Evolutionary conservation across 495 filamentous ascomycete genomes (phyloP).

Genomic region (Aspergillus avenaceus): DNA sequence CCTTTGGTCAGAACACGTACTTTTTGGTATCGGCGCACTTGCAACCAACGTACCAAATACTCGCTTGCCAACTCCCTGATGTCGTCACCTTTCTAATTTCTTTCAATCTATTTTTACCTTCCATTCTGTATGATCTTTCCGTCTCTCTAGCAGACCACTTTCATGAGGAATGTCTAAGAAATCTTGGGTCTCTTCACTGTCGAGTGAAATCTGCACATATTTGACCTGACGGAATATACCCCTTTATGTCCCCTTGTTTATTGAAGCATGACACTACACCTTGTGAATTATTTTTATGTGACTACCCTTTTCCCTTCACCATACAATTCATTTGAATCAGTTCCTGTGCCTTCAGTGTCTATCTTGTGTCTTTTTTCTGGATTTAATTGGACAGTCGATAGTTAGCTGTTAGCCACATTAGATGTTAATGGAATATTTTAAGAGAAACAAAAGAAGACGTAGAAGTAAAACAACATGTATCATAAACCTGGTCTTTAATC

Average conservation of each 20-base stretch:
- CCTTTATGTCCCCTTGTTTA: not conserved
- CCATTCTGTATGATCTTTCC: not conserved
- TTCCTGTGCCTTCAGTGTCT: not conserved
- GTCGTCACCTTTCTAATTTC: not conserved
- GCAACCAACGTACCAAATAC: slow-evolving; percentile 19
- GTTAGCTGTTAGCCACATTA: not conserved
- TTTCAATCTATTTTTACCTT: not conserved
- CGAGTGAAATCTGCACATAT: not conserved
- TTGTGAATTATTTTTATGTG: not conserved
- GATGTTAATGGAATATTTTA: not conserved
- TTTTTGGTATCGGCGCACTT: slow-evolving; percentile 17
- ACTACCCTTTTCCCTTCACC: not conserved
- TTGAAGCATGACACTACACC: not conserved
- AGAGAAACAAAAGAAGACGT: not conserved
- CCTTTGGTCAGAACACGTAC: slow-evolving; percentile 8
- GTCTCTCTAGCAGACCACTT: not conserved
- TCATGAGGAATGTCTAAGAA: not conserved
- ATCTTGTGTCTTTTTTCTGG: not conserved
- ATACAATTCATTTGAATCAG: not conserved
- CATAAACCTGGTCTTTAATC: not conserved
- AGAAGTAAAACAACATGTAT: not conserved
- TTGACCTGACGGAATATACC: slow-evolving; percentile 5
- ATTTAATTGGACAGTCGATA: not conserved
- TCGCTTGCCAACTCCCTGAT: not conserved
- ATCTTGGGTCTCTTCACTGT: not conserved